Base-by-base conservation (phyloP, 2,329 filamentous ascomycete species). In the Capronia epimyces region DNA sequence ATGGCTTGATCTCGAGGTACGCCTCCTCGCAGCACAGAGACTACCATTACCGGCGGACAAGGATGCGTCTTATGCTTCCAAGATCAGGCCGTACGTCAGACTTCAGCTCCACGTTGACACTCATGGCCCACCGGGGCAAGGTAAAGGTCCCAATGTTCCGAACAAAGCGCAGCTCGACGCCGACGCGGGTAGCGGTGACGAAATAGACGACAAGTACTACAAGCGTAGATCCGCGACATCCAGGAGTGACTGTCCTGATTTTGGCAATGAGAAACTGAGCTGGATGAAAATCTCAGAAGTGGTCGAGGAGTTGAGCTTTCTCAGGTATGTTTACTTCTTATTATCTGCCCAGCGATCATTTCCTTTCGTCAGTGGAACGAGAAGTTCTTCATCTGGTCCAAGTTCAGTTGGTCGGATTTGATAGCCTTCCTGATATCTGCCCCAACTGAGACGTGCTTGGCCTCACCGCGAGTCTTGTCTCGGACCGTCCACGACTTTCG, bases 61-160 rank as follows among this genome's bases (percentile, higher is more conserved):
- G 42, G 56, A 60, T 27, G 12, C 8, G 10, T 53, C 49, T 2
- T 39, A 60, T 18, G 50, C 39, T 3, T 18, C 78, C 75, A 55
- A 73, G 18, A 86, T 93, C 55, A 80, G 82, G 32, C 88, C 88
- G 1, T 80, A 86, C 52, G 78, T 95, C 61, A 89, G 85, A 65
- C 84, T 84, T 56, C 86, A 93, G 65, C 69, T 96, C 49, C 88
- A 94, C 66, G 81, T 90, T 13, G 89, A 93, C 64, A 86, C 74
- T 49, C 71, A 71, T n/a, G 73, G 53, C 13, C 49, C 56, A 21
- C 54, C 56, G 4, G 54, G 55, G 25, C 50, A 75, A 46, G 75
- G 78, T 56, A 69, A 53, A 22, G 34, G 72, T 75, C 71, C 74
- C 50, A 79, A 81, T 59, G 76, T 78, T 53, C 72, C 73, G 43